Evolutionary conservation across 2,329 filamentous ascomycete genomes (phyloP).

Genomic region (Fusarium piperis): DNA sequence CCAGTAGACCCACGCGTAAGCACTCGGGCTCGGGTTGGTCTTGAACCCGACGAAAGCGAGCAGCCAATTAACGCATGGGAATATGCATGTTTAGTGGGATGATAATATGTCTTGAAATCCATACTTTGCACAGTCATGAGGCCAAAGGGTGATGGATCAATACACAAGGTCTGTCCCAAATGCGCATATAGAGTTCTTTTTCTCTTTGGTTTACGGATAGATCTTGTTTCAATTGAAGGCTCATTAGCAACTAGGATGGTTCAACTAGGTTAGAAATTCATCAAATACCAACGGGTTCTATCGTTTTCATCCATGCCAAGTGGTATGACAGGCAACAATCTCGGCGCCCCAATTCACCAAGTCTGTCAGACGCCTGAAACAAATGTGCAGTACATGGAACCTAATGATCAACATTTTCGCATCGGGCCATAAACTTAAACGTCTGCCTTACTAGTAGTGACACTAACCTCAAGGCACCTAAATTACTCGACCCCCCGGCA

Average conservation of each 20-base stretch:
- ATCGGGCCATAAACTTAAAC: neutral
- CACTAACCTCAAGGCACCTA: neutral
- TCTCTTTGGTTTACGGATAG: neutral
- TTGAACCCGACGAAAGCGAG: conserved; percentile 17
- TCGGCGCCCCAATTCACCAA: neutral
- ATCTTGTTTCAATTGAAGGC: neutral
- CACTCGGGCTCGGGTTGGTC: conserved; percentile 27
- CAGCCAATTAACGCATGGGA: neutral
- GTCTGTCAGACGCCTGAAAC: neutral
- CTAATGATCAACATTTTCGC: too few species aligned
- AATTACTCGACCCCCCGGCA: neutral
- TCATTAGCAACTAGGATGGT: neutral
- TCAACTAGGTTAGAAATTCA: neutral
- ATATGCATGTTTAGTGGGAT: neutral
- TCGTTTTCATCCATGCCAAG: neutral
- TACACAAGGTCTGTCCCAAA: neutral
- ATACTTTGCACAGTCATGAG: neutral
- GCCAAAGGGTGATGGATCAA: neutral
- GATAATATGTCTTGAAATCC: neutral
- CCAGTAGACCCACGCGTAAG: conserved; percentile 13
- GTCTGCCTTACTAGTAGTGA: neutral
- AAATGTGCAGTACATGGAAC: neutral
- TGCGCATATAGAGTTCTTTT: neutral
- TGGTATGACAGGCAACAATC: neutral
- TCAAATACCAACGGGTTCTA: neutral